phyloP scores from a whole-genome alignment of 768 basidiomycete genomes.

The Lentinula raphanica region DNA sequence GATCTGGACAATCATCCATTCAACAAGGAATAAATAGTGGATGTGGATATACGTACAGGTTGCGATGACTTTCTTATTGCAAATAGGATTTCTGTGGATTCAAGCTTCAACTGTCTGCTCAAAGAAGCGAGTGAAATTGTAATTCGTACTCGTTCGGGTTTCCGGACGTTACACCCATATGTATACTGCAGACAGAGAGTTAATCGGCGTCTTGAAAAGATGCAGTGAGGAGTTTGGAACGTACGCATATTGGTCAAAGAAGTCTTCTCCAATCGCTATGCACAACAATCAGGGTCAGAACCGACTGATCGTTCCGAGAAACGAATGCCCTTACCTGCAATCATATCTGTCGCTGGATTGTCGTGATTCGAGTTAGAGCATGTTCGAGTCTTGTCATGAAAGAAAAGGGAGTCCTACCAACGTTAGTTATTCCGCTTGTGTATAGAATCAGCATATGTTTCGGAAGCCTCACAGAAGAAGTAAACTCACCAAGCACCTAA shows the following conservation, averaged over 20 bases:
- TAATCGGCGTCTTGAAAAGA: background rate
- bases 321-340: background rate
- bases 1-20: too few relatives aligned
- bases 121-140: background rate
- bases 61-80: constrained; percentile 28
- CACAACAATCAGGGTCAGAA: background rate
- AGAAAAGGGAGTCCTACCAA: background rate
- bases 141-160: constrained; percentile 5
- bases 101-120: background rate
- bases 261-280: constrained; percentile 1
- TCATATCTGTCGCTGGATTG: background rate
- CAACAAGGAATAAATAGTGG: too few relatives aligned
- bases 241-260: constrained; percentile 6
- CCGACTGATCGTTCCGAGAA: background rate
- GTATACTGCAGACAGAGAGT: background rate
- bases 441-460: background rate
- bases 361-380: background rate
- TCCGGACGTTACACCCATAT: constrained; percentile 2
- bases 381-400: background rate
- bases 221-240: background rate
- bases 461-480: background rate
- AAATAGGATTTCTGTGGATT: constrained; percentile 39
- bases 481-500: background rate
- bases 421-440: background rate
- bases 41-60: constrained; percentile 30